Conservation (phyloP, 352 stramenopile species). For the Phytophthora hybrid region DNA sequence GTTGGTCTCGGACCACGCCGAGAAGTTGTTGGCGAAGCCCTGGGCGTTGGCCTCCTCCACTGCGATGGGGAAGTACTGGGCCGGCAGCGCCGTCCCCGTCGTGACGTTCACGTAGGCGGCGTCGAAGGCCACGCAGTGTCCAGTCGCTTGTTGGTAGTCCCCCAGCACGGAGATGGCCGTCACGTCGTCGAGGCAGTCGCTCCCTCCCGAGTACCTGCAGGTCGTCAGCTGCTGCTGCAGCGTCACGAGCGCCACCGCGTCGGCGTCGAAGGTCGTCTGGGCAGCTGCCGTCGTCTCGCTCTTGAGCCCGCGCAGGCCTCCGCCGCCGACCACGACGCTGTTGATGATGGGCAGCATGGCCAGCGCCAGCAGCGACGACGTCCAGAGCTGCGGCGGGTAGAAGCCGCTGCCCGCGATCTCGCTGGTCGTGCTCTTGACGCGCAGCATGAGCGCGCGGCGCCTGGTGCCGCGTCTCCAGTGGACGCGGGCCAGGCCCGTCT, state of each 20-base stretch:
- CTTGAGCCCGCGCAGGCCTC: constrained; percentile 31
- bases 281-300: constrained; percentile 31
- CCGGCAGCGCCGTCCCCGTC: constrained; percentile 47
- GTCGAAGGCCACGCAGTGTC: constrained; percentile 72
- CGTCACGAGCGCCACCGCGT: constrained; percentile 45
- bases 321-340: constrained; percentile 46
- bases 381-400: constrained; percentile 51
- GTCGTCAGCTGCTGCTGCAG: constrained; percentile 60
- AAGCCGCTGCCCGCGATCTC: constrained; percentile 53
- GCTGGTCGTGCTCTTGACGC: constrained; percentile 50
- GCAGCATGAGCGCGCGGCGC: constrained; percentile 37
- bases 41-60: constrained; percentile 60
- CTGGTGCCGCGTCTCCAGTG: constrained; percentile 34
- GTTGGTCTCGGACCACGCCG: constrained; percentile 65
- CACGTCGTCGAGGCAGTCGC: constrained; percentile 68
- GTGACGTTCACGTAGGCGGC: constrained; percentile 64
- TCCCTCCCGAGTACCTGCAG: constrained; percentile 73
- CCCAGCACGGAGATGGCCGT: constrained; percentile 58
- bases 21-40: constrained; percentile 80
- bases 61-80: constrained; percentile 74
- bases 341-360: constrained; percentile 57
- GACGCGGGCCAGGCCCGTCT: constrained; percentile 31
- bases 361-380: constrained; percentile 48
- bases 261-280: constrained; percentile 43
- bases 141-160: constrained; percentile 55